Conservation (phyloP, 2,329 filamentous ascomycete species). For the Paecilomyces variotii region DNA sequence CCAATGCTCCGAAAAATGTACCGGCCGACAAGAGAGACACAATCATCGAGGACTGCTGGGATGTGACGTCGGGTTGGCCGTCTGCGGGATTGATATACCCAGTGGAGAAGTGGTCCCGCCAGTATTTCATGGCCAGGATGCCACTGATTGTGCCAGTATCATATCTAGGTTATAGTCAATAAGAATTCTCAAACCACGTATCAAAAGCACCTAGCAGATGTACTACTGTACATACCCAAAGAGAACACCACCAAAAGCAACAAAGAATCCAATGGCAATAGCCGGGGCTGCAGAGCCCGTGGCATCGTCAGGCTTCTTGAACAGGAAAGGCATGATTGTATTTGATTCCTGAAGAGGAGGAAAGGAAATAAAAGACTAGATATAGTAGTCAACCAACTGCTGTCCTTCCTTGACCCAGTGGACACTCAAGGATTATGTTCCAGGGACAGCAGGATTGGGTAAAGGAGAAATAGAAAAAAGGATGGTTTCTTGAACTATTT, state of each 20-base stretch:
- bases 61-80: conserved; percentile 39
- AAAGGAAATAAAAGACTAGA: too few species aligned
- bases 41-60: conserved; percentile 48
- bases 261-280: conserved; percentile 50
- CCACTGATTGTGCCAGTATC: conserved; percentile 50
- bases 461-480: too few species aligned
- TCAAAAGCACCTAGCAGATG: conserved; percentile 19
- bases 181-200: conserved; percentile 1
- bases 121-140: conserved; percentile 44
- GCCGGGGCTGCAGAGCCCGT: conserved; percentile 40
- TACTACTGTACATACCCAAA: conserved; percentile 41
- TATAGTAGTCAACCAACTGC: too few species aligned
- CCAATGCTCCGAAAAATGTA: conserved; percentile 66
- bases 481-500: too few species aligned
- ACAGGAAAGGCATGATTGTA: conserved; percentile 31
- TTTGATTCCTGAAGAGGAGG: not conserved
- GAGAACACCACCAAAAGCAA: conserved; percentile 51
- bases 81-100: conserved; percentile 27
- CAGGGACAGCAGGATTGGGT: too few species aligned
- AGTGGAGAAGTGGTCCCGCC: conserved; percentile 25
- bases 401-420: too few species aligned
- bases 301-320: conserved; percentile 40
- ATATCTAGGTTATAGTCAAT: conserved; percentile 21
- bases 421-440: too few species aligned
- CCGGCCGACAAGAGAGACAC: conserved; percentile 63